These are phyloP conservation scores for Penicillium verhagenii DNA, from an alignment of 495 filamentous ascomycete genomes.

Conservation along the genomic window DNA sequence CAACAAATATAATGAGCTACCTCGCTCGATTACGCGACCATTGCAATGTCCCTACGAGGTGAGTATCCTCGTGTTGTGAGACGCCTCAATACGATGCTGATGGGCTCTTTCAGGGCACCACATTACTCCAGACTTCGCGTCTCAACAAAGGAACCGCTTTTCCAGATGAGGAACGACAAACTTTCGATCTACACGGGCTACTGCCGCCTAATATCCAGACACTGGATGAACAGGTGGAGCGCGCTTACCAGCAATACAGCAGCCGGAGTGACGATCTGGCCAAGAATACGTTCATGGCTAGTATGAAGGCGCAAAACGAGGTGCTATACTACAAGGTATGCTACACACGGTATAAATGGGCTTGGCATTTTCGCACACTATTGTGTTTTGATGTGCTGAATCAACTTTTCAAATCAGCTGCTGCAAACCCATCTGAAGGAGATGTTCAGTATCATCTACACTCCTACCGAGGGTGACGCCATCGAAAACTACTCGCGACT, in stretches of 20 bases:
- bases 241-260: conserved; percentile 79
- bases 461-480: conserved; percentile 88
- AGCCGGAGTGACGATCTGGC: conserved; percentile 59
- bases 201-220: conserved; percentile 72
- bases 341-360: background rate
- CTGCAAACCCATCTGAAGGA: conserved; percentile 70
- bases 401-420: conserved; percentile 37
- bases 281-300: conserved; percentile 81
- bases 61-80: background rate
- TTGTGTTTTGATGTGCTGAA: background rate
- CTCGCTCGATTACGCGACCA: conserved; percentile 61
- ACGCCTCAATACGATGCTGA: background rate
- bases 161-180: conserved; percentile 60
- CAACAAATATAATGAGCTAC: conserved; percentile 56
- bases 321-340: conserved; percentile 27
- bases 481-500: conserved; percentile 81
- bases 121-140: conserved; percentile 64
- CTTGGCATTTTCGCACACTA: too few relatives aligned
- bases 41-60: conserved; percentile 49
- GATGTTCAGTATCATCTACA: conserved; percentile 88
- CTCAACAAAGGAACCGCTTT: conserved; percentile 88
- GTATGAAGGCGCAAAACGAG: conserved; percentile 78
- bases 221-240: conserved; percentile 72
- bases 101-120: conserved; percentile 47
- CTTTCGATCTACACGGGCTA: conserved; percentile 69